Evolutionary conservation across 768 basidiomycete genomes (phyloP).

Genomic region (Hygrocybe punicea): DNA sequence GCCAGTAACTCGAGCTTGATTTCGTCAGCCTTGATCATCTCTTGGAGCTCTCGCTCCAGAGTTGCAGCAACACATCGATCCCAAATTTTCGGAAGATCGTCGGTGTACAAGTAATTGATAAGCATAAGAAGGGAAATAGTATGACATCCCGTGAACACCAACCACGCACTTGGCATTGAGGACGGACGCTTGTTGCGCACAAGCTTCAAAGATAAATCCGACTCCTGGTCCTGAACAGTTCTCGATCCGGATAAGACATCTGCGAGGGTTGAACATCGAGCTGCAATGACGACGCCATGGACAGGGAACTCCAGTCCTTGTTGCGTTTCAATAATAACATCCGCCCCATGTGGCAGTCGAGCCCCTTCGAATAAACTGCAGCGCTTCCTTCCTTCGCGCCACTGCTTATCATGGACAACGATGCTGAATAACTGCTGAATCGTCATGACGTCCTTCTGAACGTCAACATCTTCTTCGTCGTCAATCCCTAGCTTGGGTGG

Average conservation of each 20-base stretch:
- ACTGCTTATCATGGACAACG: conserved; percentile 27
- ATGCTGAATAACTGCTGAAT: conserved; percentile 35
- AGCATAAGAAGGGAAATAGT: conserved; percentile 70
- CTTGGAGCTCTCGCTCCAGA: conserved; percentile 40
- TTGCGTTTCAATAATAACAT: conserved; percentile 50
- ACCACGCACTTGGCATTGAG: conserved; percentile 12
- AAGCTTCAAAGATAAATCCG: conserved; percentile 32
- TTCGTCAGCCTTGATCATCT: conserved; percentile 40
- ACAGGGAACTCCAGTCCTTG: conserved; percentile 50
- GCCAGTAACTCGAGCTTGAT: conserved; percentile 63
- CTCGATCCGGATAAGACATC: conserved; percentile 38
- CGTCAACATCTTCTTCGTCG: conserved; percentile 36
- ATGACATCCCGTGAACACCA: conserved; percentile 54
- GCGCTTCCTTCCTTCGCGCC: conserved; percentile 17
- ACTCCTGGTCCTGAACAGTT: conserved; percentile 24
- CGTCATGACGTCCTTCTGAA: conserved; percentile 37
- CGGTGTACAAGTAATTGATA: conserved; percentile 84
- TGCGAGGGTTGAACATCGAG: conserved; percentile 47
- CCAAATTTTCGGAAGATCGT: conserved; percentile 79
- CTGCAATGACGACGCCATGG: conserved; percentile 63
- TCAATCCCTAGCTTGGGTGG: conserved; percentile 26
- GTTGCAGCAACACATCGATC: conserved; percentile 60
- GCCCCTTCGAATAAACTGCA: conserved; percentile 12
- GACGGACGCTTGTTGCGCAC: conserved; percentile 6
- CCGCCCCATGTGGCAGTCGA: conserved; percentile 52